phyloP scores from a whole-genome alignment of 1,139 yeast genomes.

The Geotrichum candidum region DNA sequence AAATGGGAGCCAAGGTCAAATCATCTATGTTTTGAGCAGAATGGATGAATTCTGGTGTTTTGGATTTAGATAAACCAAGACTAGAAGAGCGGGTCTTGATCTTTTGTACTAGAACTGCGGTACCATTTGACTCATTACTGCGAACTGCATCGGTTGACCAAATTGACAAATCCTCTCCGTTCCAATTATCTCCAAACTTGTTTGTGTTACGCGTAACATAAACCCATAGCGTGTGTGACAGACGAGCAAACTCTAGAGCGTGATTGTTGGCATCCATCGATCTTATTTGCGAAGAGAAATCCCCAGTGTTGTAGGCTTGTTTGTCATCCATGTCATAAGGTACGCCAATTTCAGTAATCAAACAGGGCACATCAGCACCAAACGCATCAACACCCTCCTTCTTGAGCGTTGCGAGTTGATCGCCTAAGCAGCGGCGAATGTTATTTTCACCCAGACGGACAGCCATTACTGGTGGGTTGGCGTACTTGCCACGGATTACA shows the following conservation, averaged over 20 bases:
- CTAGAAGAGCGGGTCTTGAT: background rate
- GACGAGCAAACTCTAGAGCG: conserved; percentile 67
- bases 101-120: background rate
- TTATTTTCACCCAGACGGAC: conserved; percentile 73
- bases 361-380: conserved; percentile 39
- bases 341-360: conserved; percentile 94
- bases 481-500: conserved; percentile 71
- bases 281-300: conserved; percentile 63
- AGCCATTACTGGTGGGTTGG: conserved; percentile 63
- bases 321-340: conserved; percentile 91
- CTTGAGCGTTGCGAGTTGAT: conserved; percentile 60
- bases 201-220: conserved; percentile 69
- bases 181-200: conserved; percentile 86
- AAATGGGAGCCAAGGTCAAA: background rate
- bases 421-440: conserved; percentile 63
- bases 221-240: conserved; percentile 82
- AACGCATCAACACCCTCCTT: conserved; percentile 46
- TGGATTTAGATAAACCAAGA: background rate
- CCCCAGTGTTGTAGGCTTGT: conserved; percentile 57
- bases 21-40: background rate
- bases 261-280: conserved; percentile 78
- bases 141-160: conserved; percentile 54
- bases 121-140: background rate
- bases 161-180: conserved; percentile 85
- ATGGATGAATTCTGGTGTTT: background rate